Evolutionary conservation across 2,329 filamentous ascomycete species (phyloP).

Genomic region (Trichocomaceae sp.): DNA sequence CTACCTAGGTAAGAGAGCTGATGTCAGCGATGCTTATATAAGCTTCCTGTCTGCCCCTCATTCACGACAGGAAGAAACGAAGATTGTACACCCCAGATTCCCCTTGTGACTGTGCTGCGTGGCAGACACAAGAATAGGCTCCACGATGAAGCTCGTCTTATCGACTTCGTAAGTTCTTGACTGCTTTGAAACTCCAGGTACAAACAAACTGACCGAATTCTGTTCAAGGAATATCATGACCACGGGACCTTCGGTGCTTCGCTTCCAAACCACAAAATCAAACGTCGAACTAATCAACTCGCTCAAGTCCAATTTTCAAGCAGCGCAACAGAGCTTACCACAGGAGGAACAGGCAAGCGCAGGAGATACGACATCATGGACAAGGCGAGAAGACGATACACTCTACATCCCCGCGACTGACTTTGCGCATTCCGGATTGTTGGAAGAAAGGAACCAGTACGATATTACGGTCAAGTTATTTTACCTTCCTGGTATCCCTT

Average conservation of each 20-base stretch:
- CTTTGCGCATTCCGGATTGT: constrained; percentile 62
- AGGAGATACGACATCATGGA: constrained; percentile 52
- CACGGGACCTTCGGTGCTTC: constrained; percentile 74
- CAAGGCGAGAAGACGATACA: constrained; percentile 52
- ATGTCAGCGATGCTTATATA: not conserved
- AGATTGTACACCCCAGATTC: not conserved
- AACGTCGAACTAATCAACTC: constrained; percentile 90
- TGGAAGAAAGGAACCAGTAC: constrained; percentile 77
- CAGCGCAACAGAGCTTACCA: constrained; percentile 58
- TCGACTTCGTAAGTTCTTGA: constrained; percentile 66
- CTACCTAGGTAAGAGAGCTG: no score
- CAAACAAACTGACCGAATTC: constrained; percentile 5
- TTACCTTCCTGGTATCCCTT: constrained; percentile 68
- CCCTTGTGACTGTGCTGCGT: not conserved
- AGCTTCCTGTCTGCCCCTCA: not conserved
- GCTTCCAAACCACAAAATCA: constrained; percentile 72
- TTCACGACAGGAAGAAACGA: not conserved
- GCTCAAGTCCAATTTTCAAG: constrained; percentile 73
- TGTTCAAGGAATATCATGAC: constrained; percentile 72
- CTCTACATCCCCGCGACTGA: constrained; percentile 75
- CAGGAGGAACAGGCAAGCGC: constrained; percentile 25
- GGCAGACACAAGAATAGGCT: not conserved
- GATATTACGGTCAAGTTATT: constrained; percentile 96
- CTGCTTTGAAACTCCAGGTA: not conserved
- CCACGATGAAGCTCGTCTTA: constrained; percentile 66